Conservation (phyloP, 176 grass and related monocot genomes). For the Pontederia paniculata region DNA sequence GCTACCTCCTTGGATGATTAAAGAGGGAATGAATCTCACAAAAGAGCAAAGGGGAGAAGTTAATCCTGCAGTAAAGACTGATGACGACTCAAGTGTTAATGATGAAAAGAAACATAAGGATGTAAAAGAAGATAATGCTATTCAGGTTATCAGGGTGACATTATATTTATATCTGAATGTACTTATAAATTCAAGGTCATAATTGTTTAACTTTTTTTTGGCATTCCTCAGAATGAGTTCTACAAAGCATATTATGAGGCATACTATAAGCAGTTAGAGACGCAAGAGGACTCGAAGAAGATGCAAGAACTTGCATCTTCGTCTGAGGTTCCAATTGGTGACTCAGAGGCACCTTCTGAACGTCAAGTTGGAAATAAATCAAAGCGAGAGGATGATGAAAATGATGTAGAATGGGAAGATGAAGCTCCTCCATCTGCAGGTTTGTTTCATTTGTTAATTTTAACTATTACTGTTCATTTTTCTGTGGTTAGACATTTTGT, state of each 20-base stretch:
- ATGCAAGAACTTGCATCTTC: slow-evolving; percentile 26
- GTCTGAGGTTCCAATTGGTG: slow-evolving; percentile 17
- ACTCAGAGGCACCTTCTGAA: slow-evolving; percentile 28
- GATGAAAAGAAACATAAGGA: slow-evolving; percentile 62
- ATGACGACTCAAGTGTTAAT: slow-evolving; percentile 27
- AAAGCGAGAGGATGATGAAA: slow-evolving; percentile 53
- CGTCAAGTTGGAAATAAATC: slow-evolving; percentile 71
- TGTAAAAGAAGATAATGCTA: slow-evolving; percentile 45
- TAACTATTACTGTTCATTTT: background rate
- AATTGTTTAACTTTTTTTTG: background rate
- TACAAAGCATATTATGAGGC: slow-evolving; percentile 84
- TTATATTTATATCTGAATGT: background rate
- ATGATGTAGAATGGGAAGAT: slow-evolving; percentile 69
- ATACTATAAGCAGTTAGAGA: slow-evolving; percentile 42
- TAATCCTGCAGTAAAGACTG: slow-evolving; percentile 19
- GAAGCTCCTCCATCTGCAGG: slow-evolving; percentile 47
- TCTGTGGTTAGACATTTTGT: background rate
- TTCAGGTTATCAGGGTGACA: slow-evolving; percentile 24
- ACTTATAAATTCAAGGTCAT: background rate
- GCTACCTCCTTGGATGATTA: slow-evolving; percentile 97
- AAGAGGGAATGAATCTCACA: slow-evolving; percentile 89
- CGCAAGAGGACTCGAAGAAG: slow-evolving; percentile 32
- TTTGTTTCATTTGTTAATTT: slow-evolving; percentile 15
- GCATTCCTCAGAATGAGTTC: slow-evolving; percentile 59
- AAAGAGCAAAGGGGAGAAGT: slow-evolving; percentile 86